Evolutionary conservation across 768 basidiomycete species (phyloP).

Genomic region (Auricularia cornea): DNA sequence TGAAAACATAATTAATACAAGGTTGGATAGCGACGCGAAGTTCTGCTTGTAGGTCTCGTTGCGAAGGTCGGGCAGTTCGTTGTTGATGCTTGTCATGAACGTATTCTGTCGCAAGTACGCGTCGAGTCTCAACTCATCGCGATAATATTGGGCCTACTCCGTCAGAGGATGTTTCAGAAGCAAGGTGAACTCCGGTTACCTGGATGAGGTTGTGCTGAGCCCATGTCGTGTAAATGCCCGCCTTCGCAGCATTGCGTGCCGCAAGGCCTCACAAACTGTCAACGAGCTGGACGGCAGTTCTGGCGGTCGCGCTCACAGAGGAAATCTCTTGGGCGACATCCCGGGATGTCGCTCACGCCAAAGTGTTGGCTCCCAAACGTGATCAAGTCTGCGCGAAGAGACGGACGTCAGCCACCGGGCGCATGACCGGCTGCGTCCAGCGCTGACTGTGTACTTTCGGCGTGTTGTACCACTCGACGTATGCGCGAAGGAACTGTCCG

Average conservation of each 20-base stretch:
- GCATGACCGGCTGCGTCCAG: background rate
- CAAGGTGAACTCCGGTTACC: slow-evolving; percentile 29
- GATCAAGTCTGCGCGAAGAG: slow-evolving; percentile 45
- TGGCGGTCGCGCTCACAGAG: slow-evolving; percentile 55
- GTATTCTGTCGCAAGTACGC: slow-evolving; percentile 50
- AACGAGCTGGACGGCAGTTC: slow-evolving; percentile 56
- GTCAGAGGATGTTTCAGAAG: background rate
- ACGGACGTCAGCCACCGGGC: background rate
- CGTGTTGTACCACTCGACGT: slow-evolving; percentile 63
- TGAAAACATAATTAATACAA: slow-evolving; percentile 68
- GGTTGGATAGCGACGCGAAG: slow-evolving; percentile 50
- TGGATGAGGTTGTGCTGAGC: slow-evolving; percentile 70
- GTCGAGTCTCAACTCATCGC: slow-evolving; percentile 56
- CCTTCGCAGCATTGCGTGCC: slow-evolving; percentile 50
- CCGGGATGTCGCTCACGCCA: slow-evolving; percentile 71
- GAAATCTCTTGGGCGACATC: slow-evolving; percentile 55
- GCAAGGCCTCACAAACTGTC: slow-evolving; percentile 12
- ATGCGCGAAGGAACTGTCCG: slow-evolving; percentile 83
- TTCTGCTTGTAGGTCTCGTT: slow-evolving; percentile 56
- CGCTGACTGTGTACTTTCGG: slow-evolving; percentile 52
- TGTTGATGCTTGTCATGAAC: slow-evolving; percentile 74
- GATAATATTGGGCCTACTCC: slow-evolving; percentile 74
- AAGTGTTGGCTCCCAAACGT: slow-evolving; percentile 86
- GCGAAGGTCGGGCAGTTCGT: slow-evolving; percentile 47
- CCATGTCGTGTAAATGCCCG: slow-evolving; percentile 66